A percentile compares a stretch with the other conserved stretches of the same genome.
These are phyloP conservation scores for Chionographis japonica DNA, from an alignment of 106 monocot species.

Conservation along the genomic window DNA sequence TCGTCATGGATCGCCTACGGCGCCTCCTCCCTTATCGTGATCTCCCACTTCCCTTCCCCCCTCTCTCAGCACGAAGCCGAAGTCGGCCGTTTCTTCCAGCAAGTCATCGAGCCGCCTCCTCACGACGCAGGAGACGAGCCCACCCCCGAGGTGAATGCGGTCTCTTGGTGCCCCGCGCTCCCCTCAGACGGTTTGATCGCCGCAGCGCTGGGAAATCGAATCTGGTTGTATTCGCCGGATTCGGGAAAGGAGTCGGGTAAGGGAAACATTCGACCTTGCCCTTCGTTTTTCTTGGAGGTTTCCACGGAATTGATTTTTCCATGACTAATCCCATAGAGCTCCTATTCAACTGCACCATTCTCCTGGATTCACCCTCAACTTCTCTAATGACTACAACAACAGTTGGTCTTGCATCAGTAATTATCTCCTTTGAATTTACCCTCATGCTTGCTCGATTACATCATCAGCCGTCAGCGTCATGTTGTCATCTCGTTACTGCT, in stretches of 20 bases:
- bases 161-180: slow-evolving; percentile 58
- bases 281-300: background rate
- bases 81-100: slow-evolving; percentile 61
- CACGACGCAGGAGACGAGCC: background rate
- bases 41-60: slow-evolving; percentile 76
- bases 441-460: no score
- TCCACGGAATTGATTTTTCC: background rate
- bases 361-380: no score
- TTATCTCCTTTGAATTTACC: no score
- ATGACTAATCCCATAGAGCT: no score
- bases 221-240: slow-evolving; percentile 46
- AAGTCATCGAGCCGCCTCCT: slow-evolving; percentile 62
- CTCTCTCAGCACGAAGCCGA: slow-evolving; percentile 6
- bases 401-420: no score
- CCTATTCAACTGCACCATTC: no score
- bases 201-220: slow-evolving; percentile 31
- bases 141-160: slow-evolving; percentile 34
- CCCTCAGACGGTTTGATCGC: slow-evolving; percentile 67
- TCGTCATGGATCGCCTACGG: slow-evolving; percentile 86
- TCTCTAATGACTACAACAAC: no score
- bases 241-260: slow-evolving; percentile 19
- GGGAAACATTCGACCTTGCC: background rate
- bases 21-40: slow-evolving; percentile 63
- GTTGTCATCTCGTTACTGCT: no score
- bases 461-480: no score